Evolutionary conservation across 208 protist genomes (phyloP).

Genomic region (Trypanosoma boissoni): DNA sequence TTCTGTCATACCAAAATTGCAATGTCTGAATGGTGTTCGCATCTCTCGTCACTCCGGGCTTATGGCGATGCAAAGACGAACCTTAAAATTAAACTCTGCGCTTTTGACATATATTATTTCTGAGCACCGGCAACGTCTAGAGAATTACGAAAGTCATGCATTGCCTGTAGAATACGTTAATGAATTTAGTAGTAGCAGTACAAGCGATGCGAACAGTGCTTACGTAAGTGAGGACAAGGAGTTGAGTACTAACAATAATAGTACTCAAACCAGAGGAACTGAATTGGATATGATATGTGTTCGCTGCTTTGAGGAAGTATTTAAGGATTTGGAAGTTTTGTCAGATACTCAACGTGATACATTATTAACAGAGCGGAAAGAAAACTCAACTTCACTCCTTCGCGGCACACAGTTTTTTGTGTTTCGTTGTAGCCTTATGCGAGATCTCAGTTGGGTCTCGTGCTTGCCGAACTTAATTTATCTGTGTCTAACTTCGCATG

Average conservation of each 20-base stretch:
- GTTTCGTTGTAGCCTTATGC: conserved; percentile 21
- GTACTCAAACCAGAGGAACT: not conserved
- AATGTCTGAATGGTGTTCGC: conserved; percentile 20
- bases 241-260: not conserved
- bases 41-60: conserved; percentile 12
- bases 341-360: not conserved
- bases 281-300: not conserved
- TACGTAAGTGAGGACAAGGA: not conserved
- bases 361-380: not conserved
- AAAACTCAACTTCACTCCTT: not conserved
- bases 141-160: no score
- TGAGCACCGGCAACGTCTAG: conserved; percentile 13
- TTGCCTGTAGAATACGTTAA: no score
- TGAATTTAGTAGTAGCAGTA: conserved; percentile 1
- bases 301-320: not conserved
- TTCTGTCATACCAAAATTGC: conserved; percentile 18
- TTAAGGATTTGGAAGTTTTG: not conserved
- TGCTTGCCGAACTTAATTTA: conserved; percentile 35
- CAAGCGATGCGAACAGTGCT: no score
- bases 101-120: conserved; percentile 19
- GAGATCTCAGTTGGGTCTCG: conserved; percentile 26
- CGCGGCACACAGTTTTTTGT: conserved; percentile 19
- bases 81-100: conserved; percentile 11
- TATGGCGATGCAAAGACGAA: conserved; percentile 10
- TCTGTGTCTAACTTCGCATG: conserved; percentile 46